These are phyloP conservation scores for Nymphaea thermarum DNA, from an alignment of 164 flowering plant genomes.

Conservation along the genomic window DNA sequence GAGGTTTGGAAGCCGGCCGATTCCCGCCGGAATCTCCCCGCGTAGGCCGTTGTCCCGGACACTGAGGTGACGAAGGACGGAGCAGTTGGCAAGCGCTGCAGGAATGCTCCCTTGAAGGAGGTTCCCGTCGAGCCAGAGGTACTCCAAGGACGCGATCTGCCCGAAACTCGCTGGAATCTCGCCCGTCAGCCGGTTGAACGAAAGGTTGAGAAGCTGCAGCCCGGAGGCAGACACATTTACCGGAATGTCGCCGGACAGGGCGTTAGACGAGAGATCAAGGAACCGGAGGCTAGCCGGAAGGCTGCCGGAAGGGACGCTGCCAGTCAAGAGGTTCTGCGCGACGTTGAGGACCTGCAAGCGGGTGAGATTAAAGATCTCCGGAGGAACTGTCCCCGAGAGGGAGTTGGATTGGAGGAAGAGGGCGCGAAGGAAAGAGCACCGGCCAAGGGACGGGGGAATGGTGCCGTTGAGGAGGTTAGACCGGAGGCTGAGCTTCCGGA, in stretches of 20 bases:
- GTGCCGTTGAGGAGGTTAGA: slow-evolving; percentile 36
- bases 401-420: slow-evolving; percentile 36
- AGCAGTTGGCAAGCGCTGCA: slow-evolving; percentile 67
- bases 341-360: slow-evolving; percentile 27
- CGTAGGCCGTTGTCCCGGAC: slow-evolving; percentile 43
- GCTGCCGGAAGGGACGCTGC: slow-evolving; percentile 16
- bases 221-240: slow-evolving; percentile 22
- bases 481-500: slow-evolving; percentile 64
- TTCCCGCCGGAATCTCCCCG: slow-evolving; percentile 56
- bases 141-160: slow-evolving; percentile 37
- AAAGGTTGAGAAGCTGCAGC: slow-evolving; percentile 51
- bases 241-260: slow-evolving; percentile 51
- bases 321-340: slow-evolving; percentile 32
- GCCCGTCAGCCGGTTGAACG: slow-evolving; percentile 54
- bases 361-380: slow-evolving; percentile 21
- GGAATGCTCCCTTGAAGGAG: slow-evolving; percentile 59
- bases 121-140: slow-evolving; percentile 63
- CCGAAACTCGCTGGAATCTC: slow-evolving; percentile 62
- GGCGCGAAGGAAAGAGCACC: slow-evolving; percentile 26
- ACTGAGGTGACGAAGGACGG: slow-evolving; percentile 58
- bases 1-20: slow-evolving; percentile 45
- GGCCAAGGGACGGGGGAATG: slow-evolving; percentile 29
- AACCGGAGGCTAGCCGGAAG: slow-evolving; percentile 25
- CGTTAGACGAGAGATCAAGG: slow-evolving; percentile 48
- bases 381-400: slow-evolving; percentile 33